Evolutionary conservation across 2,329 filamentous ascomycete genomes (phyloP), one percentile per base, ranked within the genome.

Genomic region (Curvularia hawaiiensis): DNA sequence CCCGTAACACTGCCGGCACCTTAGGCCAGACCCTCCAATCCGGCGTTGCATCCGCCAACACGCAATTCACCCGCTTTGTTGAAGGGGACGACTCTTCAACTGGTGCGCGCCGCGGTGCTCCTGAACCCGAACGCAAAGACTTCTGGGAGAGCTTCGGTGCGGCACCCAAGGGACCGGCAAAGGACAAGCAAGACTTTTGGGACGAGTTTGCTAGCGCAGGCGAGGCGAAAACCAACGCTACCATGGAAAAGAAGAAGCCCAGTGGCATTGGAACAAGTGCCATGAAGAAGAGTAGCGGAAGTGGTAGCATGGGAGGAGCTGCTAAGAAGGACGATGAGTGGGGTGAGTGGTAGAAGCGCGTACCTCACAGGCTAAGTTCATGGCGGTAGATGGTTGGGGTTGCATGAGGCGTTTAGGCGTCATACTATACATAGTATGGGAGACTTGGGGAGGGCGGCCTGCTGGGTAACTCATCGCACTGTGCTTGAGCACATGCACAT

Each of bases 11-110:
- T 16, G 82, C 83, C 49, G 65, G 79, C 18, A 75, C 80, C 52
- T 72, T 85, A 79, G 86, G 81, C 77, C 85, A 77, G 82, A 90
- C 70, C 81, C 87, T 85, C 71, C 86, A 80, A 69, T 77, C 79
- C 11, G 89, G 90, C 14, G 89, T 90, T 28, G 88, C 87, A 70
- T 88, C 83, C 52, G 91, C 93, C 0, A 89, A 91, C 53, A 90
- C 95, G 8, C 85, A 88, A 40, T 89, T 98, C 79, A 91, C 84
- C 73, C 87, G 89, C 50, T 97, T 98, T 69, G 92, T 98, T 51
- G 95, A 98, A 73, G 91, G 90, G 3, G 84, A 84, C 22, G 35
- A 58, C 26, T 57, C 50, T 10, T 38, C 52, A 16, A 47, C 55
- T 26, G 31, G 51, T 14, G 26, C 54, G 14, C 60, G 54, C 40